Conservation (phyloP, 768 basidiomycete genomes). For the Infundibulicybe gibba region DNA sequence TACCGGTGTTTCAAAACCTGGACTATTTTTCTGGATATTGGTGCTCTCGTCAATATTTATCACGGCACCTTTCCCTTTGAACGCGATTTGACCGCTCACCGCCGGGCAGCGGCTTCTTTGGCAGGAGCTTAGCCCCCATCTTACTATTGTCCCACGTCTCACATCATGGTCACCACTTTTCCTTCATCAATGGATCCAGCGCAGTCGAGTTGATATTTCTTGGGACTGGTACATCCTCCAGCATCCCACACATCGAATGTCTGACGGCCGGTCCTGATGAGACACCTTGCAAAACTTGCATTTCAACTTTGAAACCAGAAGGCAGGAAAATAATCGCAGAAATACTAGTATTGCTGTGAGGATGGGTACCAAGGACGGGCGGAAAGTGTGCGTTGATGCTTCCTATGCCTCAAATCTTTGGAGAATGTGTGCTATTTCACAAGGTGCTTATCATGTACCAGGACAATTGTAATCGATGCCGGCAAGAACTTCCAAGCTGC, state of each 20-base stretch:
- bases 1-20: no score
- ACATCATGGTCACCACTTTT: neutral
- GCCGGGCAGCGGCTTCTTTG: no score
- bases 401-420: neutral
- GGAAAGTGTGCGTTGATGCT: conserved; percentile 45
- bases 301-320: conserved; percentile 60
- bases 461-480: conserved; percentile 79
- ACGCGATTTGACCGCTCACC: no score
- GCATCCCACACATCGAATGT: conserved; percentile 68
- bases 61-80: no score
- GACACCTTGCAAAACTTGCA: conserved; percentile 56
- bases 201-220: conserved; percentile 71
- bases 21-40: no score
- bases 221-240: conserved; percentile 79
- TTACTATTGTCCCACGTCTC: neutral
- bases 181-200: neutral
- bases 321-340: conserved; percentile 83
- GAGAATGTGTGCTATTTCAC: neutral
- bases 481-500: conserved; percentile 78
- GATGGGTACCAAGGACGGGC: conserved; percentile 35
- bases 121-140: neutral
- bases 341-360: conserved; percentile 77
- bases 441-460: conserved; percentile 17
- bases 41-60: no score
- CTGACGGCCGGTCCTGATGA: conserved; percentile 61